Base-by-base conservation (phyloP, 371 early-diverging fungal species). In the Conidiobolus incongruus region DNA sequence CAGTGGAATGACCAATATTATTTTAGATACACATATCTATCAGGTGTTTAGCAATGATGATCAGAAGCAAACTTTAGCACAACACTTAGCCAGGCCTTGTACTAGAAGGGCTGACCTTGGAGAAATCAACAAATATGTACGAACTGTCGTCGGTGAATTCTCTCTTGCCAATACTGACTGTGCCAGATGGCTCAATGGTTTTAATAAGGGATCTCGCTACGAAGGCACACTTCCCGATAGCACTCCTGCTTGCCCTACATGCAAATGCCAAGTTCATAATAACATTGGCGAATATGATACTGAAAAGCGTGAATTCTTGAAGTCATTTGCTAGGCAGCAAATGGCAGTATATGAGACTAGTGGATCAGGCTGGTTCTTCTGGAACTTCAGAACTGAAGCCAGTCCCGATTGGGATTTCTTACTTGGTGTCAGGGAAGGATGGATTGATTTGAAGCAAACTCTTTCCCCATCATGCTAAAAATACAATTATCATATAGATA, bases 381-480 rank as follows among this genome's bases (percentile, higher is more conserved):
- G 81, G 81, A 77, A 76, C 48, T 79, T 76, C 40, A 81, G 79
- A 53, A 70, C 81, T 0, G 77, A 81, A 47, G 48, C 63, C 13
- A 68, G 75, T 34, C 72, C 74, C 7, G 64, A 75, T 21, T 81
- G 79, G 81, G 68, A 76, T 41, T 81, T 72, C 46, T 59, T 73
- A 6, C 55, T 69, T 59, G 40, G 59, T 38, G 52, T 54, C 12
- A 50, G 55, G 16, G 50, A 56, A 33, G 56, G 39, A 6, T 50
- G 47, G 47, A 45, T 50, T 29, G 38, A 31, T n/a, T n/a, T n/a
- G n/a, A n/a, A n/a, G n/a, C n/a, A n/a, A n/a, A n/a, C n/a, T n/a
- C n/a, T n/a, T n/a, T n/a, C n/a, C n/a, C n/a, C n/a, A n/a, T n/a
- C n/a, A n/a, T n/a, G n/a, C n/a, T n/a, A n/a, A n/a, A n/a, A n/a